A percentile compares a stretch with the other conserved stretches of the same genome.
phyloP scores from a whole-genome alignment of 495 filamentous ascomycete genomes.

The Lophiotrema nucula region DNA sequence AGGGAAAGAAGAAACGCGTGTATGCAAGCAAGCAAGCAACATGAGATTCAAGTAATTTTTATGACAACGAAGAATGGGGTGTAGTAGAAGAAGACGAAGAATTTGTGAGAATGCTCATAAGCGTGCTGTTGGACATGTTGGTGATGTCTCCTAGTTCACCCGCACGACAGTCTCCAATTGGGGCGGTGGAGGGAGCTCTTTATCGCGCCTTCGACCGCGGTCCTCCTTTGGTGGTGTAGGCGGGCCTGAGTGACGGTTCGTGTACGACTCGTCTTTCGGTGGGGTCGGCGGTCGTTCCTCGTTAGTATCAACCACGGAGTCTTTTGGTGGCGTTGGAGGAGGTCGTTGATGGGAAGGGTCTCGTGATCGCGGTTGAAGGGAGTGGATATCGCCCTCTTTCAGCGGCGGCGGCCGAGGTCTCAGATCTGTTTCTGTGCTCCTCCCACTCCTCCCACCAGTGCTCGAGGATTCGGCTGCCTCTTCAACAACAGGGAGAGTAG shows the following conservation, averaged over 20 bases:
- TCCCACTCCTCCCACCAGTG: conserved; percentile 56
- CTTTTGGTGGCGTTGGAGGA: conserved; percentile 43
- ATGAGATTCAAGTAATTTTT: conserved; percentile 6
- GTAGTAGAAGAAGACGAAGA: too few relatives aligned
- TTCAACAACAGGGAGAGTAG: conserved; percentile 86
- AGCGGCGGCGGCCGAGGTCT: conserved; percentile 12
- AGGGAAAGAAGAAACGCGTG: background rate
- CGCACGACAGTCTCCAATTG: conserved; percentile 25
- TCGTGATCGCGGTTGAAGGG: conserved; percentile 13
- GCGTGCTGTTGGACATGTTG: too few relatives aligned
- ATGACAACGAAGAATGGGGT: background rate
- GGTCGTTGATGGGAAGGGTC: conserved; percentile 27
- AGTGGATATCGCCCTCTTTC: conserved; percentile 15
- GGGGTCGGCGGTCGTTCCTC: conserved; percentile 37
- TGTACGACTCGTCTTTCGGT: conserved; percentile 30
- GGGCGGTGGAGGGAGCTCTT: conserved; percentile 35
- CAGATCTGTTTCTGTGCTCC: conserved; percentile 32
- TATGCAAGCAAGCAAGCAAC: conserved; percentile 4
- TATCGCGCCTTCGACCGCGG: conserved; percentile 31
- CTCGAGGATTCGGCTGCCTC: conserved; percentile 82
- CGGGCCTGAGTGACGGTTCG: conserved; percentile 25
- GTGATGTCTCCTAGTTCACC: conserved; percentile 30
- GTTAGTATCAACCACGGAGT: conserved; percentile 13
- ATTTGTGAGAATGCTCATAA: too few relatives aligned
- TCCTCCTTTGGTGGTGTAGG: conserved; percentile 42